A percentile compares a stretch with the other conserved stretches of the same genome.
These are phyloP conservation scores for Danielia oregonensis DNA, from an alignment of 805 yeast genomes.

Conservation along the genomic window DNA sequence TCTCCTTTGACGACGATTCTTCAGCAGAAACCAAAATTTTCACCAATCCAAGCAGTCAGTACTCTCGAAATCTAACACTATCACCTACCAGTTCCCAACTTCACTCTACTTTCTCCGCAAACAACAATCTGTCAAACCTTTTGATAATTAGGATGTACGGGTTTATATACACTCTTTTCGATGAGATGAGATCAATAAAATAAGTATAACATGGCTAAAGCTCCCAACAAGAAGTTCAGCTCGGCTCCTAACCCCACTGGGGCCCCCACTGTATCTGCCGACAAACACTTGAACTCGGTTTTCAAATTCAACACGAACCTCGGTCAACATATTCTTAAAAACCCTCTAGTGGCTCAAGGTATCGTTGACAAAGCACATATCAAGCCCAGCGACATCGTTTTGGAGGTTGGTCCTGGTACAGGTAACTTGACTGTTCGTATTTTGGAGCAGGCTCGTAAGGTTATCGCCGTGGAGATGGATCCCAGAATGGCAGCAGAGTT, in stretches of 20 bases:
- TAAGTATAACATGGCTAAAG: conserved; percentile 50
- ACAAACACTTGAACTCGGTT: conserved; percentile 71
- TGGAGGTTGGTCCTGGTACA: conserved; percentile 99
- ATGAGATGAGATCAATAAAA: conserved; percentile 5
- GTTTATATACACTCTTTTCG: conserved; percentile 1
- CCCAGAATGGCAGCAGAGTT: conserved; percentile 99
- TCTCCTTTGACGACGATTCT: not conserved
- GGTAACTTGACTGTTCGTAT: conserved; percentile 95
- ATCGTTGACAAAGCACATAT: conserved; percentile 95
- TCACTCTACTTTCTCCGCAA: not conserved
- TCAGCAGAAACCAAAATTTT: not conserved
- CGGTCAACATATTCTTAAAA: conserved; percentile 95
- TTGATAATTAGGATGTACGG: not conserved
- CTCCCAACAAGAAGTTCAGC: conserved; percentile 59
- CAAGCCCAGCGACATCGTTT: conserved; percentile 85
- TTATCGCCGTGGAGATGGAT: conserved; percentile 97
- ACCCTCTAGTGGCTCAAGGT: conserved; percentile 96
- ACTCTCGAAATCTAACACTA: not conserved
- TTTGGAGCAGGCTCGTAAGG: conserved; percentile 86
- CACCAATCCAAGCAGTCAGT: not conserved
- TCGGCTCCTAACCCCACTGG: conserved; percentile 44
- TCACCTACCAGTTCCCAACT: not conserved
- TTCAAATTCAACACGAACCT: conserved; percentile 95
- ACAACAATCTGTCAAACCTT: no score
- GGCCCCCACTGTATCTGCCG: conserved; percentile 57